Evolutionary conservation across 2,329 filamentous ascomycete species (phyloP).

Genomic region (Colletotrichum cuscutae): DNA sequence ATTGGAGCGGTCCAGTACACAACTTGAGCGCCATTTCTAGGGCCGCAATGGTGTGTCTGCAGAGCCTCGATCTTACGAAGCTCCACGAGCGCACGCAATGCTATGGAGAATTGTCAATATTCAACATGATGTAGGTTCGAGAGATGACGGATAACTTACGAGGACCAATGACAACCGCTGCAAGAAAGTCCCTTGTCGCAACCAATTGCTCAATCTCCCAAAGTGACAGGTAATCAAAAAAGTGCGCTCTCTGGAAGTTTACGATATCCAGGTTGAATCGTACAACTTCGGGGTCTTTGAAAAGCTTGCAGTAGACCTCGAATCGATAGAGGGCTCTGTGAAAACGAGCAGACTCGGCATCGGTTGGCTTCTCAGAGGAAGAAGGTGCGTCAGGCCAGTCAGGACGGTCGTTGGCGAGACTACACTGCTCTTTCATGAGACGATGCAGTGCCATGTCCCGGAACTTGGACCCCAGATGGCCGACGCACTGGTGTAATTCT

Average conservation of each 20-base stretch:
- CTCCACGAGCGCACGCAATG: constrained; percentile 22
- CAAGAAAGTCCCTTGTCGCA: constrained; percentile 10
- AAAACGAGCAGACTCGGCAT: constrained; percentile 14
- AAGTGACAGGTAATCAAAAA: constrained; percentile 24
- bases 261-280: constrained; percentile 28
- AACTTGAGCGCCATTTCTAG: constrained; percentile 10
- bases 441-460: constrained; percentile 7
- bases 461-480: constrained; percentile 10
- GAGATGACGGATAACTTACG: background rate
- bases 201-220: constrained; percentile 32
- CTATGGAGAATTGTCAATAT: background rate
- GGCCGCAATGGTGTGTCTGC: constrained; percentile 19
- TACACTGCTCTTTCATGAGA: constrained; percentile 11
- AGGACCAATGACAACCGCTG: constrained; percentile 22
- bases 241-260: constrained; percentile 26
- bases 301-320: constrained; percentile 26
- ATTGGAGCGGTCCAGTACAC: constrained; percentile 22
- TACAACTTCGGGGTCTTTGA: constrained; percentile 30
- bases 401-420: constrained; percentile 19
- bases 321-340: constrained; percentile 29
- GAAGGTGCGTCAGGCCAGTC: constrained; percentile 19
- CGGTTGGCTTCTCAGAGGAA: background rate
- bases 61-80: constrained; percentile 21
- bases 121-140: background rate
- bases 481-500: background rate